Percentiles rank a stretch among this genome's conserved stretches.
These are phyloP conservation scores for Alternaria sp. DNA, from an alignment of 2,329 filamentous ascomycete genomes.

Conservation along the genomic window DNA sequence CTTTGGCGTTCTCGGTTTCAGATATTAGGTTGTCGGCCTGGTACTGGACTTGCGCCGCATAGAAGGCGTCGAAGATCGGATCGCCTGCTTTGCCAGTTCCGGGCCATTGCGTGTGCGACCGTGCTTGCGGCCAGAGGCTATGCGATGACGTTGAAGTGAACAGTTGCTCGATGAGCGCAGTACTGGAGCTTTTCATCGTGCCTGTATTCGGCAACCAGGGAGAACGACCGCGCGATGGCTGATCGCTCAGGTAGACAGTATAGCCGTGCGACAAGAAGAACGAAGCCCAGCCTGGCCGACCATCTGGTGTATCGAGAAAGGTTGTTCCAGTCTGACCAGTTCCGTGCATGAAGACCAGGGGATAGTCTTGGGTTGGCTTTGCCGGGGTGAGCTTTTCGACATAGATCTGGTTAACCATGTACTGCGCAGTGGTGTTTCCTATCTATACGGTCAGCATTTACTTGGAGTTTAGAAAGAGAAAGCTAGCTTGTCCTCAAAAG, in stretches of 20 bases:
- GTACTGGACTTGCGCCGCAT: slow-evolving; percentile 52
- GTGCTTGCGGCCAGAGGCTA: slow-evolving; percentile 51
- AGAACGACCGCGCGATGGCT: slow-evolving; percentile 55
- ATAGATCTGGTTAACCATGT: slow-evolving; percentile 12
- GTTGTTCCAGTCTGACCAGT: slow-evolving; percentile 39
- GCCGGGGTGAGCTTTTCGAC: slow-evolving; percentile 30
- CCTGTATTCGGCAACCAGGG: slow-evolving; percentile 48
- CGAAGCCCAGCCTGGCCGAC: slow-evolving; percentile 56
- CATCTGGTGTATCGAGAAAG: slow-evolving; percentile 57
- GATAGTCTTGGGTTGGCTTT: slow-evolving; percentile 8
- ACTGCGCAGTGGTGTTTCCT: neutral
- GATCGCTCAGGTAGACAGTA: slow-evolving; percentile 57
- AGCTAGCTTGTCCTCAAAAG: too few relatives aligned
- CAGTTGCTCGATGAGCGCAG: slow-evolving; percentile 23
- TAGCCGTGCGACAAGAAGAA: slow-evolving; percentile 56
- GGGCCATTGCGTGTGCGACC: slow-evolving; percentile 54
- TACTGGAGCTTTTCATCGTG: slow-evolving; percentile 17
- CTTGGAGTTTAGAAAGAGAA: rapidly evolving
- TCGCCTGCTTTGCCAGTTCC: slow-evolving; percentile 51
- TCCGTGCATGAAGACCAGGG: slow-evolving; percentile 41
- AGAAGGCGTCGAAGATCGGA: slow-evolving; percentile 57
- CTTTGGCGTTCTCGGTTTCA: slow-evolving; percentile 45
- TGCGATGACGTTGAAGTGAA: slow-evolving; percentile 48
- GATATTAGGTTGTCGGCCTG: slow-evolving; percentile 34
- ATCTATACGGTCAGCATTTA: neutral